These are phyloP conservation scores for Hansfordia pulvinata DNA, from an alignment of 2,329 filamentous ascomycete species.

Conservation along the genomic window DNA sequence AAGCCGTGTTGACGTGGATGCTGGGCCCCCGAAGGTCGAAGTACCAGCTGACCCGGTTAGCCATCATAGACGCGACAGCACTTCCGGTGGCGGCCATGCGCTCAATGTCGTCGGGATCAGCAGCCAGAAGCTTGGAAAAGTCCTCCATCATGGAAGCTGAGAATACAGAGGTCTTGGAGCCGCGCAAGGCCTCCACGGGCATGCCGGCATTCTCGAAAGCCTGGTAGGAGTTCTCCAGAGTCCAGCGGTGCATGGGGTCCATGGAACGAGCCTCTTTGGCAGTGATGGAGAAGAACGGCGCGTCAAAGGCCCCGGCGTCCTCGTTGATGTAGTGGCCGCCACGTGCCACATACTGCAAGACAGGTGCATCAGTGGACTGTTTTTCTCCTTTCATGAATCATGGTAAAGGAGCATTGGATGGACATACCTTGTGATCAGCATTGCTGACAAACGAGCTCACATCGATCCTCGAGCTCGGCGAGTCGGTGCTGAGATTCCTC, in stretches of 20 bases:
- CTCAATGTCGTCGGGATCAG: too few species aligned
- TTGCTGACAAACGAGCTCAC: background rate
- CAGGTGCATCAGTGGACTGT: too few species aligned
- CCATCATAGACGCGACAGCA: too few species aligned
- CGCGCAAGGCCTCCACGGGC: background rate
- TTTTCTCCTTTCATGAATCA: too few species aligned
- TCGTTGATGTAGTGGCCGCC: too few species aligned
- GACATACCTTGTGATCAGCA: too few species aligned
- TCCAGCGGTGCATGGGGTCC: background rate
- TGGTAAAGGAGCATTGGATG: too few species aligned
- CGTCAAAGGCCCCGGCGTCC: too few species aligned
- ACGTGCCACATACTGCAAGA: too few species aligned
- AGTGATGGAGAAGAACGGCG: background rate
- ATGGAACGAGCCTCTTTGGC: background rate
- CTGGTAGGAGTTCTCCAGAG: background rate
- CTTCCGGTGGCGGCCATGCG: too few species aligned
- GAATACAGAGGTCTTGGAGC: background rate
- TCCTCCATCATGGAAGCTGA: background rate
- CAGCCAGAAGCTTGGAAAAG: background rate
- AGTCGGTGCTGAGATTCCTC: constrained; percentile 1
- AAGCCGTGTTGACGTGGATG: constrained; percentile 20
- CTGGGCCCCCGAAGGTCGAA: constrained; percentile 13
- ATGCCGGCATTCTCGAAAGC: background rate
- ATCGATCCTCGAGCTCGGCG: constrained; percentile 1
- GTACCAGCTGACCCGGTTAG: constrained; percentile 11